A percentile compares a stretch with the other conserved stretches of the same genome.
phyloP scores from a whole-genome alignment of 2,329 filamentous ascomycete species.

The Neofusicoccum ribis region DNA sequence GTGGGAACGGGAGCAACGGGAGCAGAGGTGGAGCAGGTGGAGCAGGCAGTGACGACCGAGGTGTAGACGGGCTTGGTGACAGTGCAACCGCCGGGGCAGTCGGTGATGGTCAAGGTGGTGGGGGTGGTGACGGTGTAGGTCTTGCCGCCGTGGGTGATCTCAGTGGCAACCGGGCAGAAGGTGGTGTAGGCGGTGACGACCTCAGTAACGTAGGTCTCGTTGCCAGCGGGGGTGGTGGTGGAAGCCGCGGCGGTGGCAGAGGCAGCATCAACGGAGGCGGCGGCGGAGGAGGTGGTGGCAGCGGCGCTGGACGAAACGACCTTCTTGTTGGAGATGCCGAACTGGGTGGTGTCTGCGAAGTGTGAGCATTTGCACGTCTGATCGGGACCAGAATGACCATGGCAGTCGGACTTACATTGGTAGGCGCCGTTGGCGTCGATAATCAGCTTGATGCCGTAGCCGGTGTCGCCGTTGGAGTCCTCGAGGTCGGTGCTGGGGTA shows the following conservation, averaged over 20 bases:
- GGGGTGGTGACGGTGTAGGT: conserved; percentile 20
- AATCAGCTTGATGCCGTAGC: conserved; percentile 64
- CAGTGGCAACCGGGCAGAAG: conserved; percentile 28
- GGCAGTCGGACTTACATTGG: conserved; percentile 46
- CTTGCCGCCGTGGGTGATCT: conserved; percentile 5
- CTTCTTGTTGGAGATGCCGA: conserved; percentile 55
- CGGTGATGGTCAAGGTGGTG: conserved; percentile 26
- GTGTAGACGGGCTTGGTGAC: conserved; percentile 28
- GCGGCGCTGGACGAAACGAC: conserved; percentile 6
- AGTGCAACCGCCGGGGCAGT: conserved; percentile 26
- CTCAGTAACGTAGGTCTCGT: conserved; percentile 33
- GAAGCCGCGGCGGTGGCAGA: conserved; percentile 21
- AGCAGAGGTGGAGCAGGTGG: conserved; percentile 5
- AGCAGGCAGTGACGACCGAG: conserved; percentile 17
- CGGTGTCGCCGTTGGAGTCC: conserved; percentile 43
- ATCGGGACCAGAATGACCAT: no score
- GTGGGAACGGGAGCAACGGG: neutral
- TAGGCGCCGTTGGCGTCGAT: conserved; percentile 60
- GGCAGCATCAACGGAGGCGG: conserved; percentile 24
- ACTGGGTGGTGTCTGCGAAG: conserved; percentile 53
- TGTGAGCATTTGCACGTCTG: neutral
- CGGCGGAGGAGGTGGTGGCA: conserved; percentile 25
- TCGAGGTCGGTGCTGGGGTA: conserved; percentile 52
- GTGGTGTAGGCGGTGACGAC: conserved; percentile 35
- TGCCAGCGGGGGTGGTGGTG: conserved; percentile 25